phyloP scores from a whole-genome alignment of 2,329 filamentous ascomycete genomes.

The Ilyonectria robusta region DNA sequence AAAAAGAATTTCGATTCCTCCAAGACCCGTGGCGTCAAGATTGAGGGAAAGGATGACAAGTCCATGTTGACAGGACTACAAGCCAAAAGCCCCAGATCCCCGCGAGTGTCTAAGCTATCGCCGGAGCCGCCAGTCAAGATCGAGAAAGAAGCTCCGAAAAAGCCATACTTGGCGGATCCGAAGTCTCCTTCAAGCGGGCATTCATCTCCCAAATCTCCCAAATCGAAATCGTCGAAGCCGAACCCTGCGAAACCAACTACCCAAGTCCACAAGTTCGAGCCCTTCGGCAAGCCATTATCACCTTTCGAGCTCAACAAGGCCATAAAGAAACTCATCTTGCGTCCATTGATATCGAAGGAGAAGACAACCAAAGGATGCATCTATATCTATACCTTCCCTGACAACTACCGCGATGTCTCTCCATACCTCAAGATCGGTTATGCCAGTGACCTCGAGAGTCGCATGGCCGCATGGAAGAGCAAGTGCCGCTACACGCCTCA shows the following conservation, averaged over 20 bases:
- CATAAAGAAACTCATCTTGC: constrained; percentile 34
- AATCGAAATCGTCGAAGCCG: neutral
- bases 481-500: constrained; percentile 46
- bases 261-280: constrained; percentile 37
- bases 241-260: neutral
- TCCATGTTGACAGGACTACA: neutral
- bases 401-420: constrained; percentile 29
- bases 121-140: neutral
- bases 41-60: constrained; percentile 24
- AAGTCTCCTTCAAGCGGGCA: neutral
- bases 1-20: constrained; percentile 21
- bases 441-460: constrained; percentile 36
- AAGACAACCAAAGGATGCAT: constrained; percentile 38
- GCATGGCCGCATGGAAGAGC: constrained; percentile 43
- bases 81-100: neutral
- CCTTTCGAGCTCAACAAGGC: constrained; percentile 32
- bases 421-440: constrained; percentile 51
- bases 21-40: constrained; percentile 15
- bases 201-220: constrained; percentile 7
- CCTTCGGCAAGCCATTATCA: constrained; percentile 26
- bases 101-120: neutral
- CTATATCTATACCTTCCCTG: constrained; percentile 46
- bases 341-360: constrained; percentile 8
- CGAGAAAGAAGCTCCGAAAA: constrained; percentile 6
- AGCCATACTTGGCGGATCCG: neutral